Conservation (phyloP, 2,329 filamentous ascomycete species). For the Drechslerella coelobrocha region DNA sequence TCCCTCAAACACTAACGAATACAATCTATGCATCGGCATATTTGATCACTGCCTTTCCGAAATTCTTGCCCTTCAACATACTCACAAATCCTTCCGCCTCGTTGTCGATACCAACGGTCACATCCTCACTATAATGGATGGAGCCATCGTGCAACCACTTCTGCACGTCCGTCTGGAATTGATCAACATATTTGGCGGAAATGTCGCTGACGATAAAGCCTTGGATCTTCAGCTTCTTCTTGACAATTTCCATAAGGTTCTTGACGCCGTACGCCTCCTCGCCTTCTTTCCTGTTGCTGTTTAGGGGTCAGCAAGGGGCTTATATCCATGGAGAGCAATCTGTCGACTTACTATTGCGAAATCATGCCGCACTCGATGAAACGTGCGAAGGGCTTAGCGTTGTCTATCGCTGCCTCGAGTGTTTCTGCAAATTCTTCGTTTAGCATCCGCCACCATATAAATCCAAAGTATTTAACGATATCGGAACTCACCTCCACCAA, state of each 20-base stretch:
- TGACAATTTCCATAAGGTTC: slow-evolving; percentile 70
- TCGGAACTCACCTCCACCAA: slow-evolving; percentile 74
- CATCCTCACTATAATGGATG: slow-evolving; percentile 72
- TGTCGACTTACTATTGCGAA: slow-evolving; percentile 73
- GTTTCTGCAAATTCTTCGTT: slow-evolving; percentile 75
- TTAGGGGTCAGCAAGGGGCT: not conserved
- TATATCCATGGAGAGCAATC: not conserved
- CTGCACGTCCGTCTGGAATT: slow-evolving; percentile 76
- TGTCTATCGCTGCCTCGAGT: slow-evolving; percentile 70
- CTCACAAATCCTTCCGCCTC: slow-evolving; percentile 75
- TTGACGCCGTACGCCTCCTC: slow-evolving; percentile 70
- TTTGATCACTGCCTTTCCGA: slow-evolving; percentile 83
- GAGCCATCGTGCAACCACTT: slow-evolving; percentile 78
- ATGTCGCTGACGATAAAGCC: slow-evolving; percentile 76
- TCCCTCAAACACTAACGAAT: not conserved
- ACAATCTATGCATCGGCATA: slow-evolving; percentile 14
- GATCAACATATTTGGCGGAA: slow-evolving; percentile 63
- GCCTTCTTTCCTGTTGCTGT: slow-evolving; percentile 55
- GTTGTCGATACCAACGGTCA: slow-evolving; percentile 79
- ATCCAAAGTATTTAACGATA: slow-evolving; percentile 68
- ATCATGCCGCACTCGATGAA: slow-evolving; percentile 74
- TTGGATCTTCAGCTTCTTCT: slow-evolving; percentile 72
- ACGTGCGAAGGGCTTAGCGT: slow-evolving; percentile 71
- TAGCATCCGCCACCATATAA: slow-evolving; percentile 66
- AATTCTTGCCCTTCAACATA: slow-evolving; percentile 79